Percentiles rank a stretch among this genome's conserved stretches.
These are phyloP conservation scores for Uromyces viciae-fabae DNA, from an alignment of 1,284 basidiomycete species.

Conservation along the genomic window DNA sequence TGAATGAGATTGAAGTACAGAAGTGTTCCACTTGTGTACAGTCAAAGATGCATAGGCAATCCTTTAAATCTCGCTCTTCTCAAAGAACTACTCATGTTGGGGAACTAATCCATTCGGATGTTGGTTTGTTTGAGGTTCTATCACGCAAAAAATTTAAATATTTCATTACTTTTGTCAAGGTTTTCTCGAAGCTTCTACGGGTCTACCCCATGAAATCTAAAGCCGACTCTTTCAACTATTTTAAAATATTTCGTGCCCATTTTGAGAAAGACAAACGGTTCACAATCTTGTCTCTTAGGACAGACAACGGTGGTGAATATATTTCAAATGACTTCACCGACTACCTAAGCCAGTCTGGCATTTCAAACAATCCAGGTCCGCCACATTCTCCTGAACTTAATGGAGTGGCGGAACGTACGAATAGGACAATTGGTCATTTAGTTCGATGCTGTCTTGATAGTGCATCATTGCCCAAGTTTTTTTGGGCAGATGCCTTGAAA, in stretches of 20 bases:
- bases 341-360: not conserved
- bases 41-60: not conserved
- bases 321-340: not conserved
- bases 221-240: conserved; percentile 39
- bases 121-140: not conserved
- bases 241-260: conserved; percentile 53
- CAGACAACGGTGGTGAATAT: conserved; percentile 12
- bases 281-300: not conserved
- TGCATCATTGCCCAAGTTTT: not conserved
- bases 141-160: not conserved
- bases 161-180: not conserved
- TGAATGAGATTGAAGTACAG: conserved; percentile 14
- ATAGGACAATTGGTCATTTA: not conserved
- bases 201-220: not conserved
- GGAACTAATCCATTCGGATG: not conserved
- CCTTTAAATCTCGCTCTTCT: not conserved
- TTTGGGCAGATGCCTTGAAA: not conserved
- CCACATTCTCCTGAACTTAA: conserved; percentile 11
- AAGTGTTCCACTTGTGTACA: not conserved
- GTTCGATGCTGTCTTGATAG: not conserved
- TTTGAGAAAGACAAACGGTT: conserved; percentile 48
- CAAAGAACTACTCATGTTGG: not conserved
- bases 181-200: not conserved
- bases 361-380: not conserved
- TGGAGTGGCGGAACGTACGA: conserved; percentile 10